A percentile compares a stretch with the other conserved stretches of the same genome.
Conservation (phyloP, 257 asterid species). For the Solanum raphanifolium region DNA sequence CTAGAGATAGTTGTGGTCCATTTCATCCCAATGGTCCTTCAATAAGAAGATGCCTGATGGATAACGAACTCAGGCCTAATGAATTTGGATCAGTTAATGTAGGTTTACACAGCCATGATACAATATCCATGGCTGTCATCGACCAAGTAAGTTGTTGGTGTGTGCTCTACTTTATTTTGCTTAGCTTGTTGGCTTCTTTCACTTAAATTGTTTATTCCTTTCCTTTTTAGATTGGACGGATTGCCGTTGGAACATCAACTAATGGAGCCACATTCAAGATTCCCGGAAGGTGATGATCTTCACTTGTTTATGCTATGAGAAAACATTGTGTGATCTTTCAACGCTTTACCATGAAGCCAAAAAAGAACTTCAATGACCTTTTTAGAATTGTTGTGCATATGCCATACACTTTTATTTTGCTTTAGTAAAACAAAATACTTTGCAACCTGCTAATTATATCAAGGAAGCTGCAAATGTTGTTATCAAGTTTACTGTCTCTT, state of each 20-base stretch:
- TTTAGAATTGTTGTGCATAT: background rate
- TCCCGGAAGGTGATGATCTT: constrained; percentile 72
- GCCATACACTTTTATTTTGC: background rate
- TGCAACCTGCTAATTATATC: background rate
- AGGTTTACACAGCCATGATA: constrained; percentile 65
- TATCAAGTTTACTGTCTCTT: background rate
- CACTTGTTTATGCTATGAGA: background rate
- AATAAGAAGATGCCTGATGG: constrained; percentile 20
- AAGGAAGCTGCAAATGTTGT: background rate
- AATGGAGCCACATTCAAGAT: constrained; percentile 93
- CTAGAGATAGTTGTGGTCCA: constrained; percentile 72
- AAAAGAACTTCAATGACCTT: background rate
- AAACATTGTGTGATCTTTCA: background rate
- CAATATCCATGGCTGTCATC: constrained; percentile 93
- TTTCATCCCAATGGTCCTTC: constrained; percentile 28
- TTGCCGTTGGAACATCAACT: constrained; percentile 93
- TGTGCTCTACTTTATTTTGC: background rate
- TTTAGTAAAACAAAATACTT: background rate
- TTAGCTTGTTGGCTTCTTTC: background rate
- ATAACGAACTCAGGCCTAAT: constrained; percentile 4
- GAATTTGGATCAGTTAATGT: constrained; percentile 22
- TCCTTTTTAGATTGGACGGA: constrained; percentile 48
- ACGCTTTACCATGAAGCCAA: background rate
- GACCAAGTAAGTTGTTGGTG: constrained; percentile 50
- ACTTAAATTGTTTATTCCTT: background rate